Evolutionary conservation across 305 asterid species (phyloP), one percentile per base, ranked within the genome.

Genomic region (Fraxinus platypoda): DNA sequence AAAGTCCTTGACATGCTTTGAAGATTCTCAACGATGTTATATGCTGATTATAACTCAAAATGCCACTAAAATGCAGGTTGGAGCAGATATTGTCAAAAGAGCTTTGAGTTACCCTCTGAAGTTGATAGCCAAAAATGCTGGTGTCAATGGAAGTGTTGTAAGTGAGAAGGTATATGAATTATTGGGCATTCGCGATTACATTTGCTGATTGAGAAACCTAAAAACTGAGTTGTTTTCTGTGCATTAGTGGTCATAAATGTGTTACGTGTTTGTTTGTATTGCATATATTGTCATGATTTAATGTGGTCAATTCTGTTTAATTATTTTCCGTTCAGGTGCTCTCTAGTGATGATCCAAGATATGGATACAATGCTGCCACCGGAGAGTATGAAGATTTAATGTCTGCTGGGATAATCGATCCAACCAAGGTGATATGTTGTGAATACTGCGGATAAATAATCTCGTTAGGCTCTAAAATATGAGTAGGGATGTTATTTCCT

Each of bases 401-500:
- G 99, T 92, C 98, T 64, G 98, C 98, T 70, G 97, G 98, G 83
- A 92, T 94, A 1, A 96, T 96, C 49, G 99, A 96, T 86, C 98
- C 98, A 59, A 96, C 98, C 4, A 93, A 96, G 97, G 98, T 93
- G 12, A 83, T 85, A 62, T 75, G 8, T 6, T 76, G n/a, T 57
- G 70, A 54, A 15, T 26, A 13, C 15, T 30, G 76, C 13, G 1
- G 31, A 23, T 3, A 17, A 38, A n/a, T 68, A 59, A 37, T 11
- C 28, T 54, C 4, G 28, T 64, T 72, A 54, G 49, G 37, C 52
- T 26, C 34, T 59, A 74, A 78, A 68, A 68, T 30, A 8, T 28
- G 33, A 68, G 4, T 57, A 57, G 72, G 17, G 34, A 64, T 8
- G 13, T 64, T 23, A 25, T 25, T 3, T 64, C 6, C 73, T 25